Evolutionary conservation across 2,329 filamentous ascomycete genomes (phyloP).

Genomic region (Magnaporthales sp.): DNA sequence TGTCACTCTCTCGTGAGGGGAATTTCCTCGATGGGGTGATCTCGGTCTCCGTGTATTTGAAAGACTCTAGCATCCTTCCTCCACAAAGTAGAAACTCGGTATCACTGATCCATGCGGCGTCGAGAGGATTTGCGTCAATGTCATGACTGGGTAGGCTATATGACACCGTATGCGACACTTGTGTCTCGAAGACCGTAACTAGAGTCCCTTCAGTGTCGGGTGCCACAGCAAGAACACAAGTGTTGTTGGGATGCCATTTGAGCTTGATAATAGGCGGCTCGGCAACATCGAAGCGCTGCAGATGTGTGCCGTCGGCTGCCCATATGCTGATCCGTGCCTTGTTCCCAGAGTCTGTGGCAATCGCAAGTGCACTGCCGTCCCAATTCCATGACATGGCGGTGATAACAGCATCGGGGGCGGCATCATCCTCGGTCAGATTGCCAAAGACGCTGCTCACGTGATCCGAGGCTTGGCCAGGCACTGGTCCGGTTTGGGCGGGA

Average conservation of each 20-base stretch:
- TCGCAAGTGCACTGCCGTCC: slow-evolving; percentile 45
- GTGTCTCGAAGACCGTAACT: slow-evolving; percentile 44
- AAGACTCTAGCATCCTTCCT: slow-evolving; percentile 41
- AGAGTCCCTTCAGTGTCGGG: slow-evolving; percentile 44
- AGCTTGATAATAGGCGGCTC: slow-evolving; percentile 55
- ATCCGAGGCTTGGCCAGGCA: slow-evolving; percentile 36
- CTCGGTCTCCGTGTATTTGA: slow-evolving; percentile 35
- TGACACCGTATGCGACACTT: slow-evolving; percentile 33
- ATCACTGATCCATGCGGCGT: slow-evolving; percentile 52
- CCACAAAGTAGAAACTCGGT: slow-evolving; percentile 51
- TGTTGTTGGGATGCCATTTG: slow-evolving; percentile 49
- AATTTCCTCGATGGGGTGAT: slow-evolving; percentile 41
- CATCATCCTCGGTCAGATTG: slow-evolving; percentile 43
- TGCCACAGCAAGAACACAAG: slow-evolving; percentile 47
- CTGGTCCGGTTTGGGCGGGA: slow-evolving; percentile 34
- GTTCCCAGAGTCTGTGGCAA: slow-evolving; percentile 47
- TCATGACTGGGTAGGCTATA: slow-evolving; percentile 41
- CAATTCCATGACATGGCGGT: slow-evolving; percentile 54
- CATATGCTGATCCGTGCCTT: slow-evolving; percentile 48
- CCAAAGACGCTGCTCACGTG: slow-evolving; percentile 29
- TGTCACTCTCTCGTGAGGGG: slow-evolving; percentile 43
- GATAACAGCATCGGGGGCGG: slow-evolving; percentile 41
- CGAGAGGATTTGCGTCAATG: slow-evolving; percentile 40
- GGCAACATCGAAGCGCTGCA: slow-evolving; percentile 46
- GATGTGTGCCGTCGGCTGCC: slow-evolving; percentile 40